Conservation (phyloP, 2,329 filamentous ascomycete genomes). For the Pseudogymnoascus sp. region DNA sequence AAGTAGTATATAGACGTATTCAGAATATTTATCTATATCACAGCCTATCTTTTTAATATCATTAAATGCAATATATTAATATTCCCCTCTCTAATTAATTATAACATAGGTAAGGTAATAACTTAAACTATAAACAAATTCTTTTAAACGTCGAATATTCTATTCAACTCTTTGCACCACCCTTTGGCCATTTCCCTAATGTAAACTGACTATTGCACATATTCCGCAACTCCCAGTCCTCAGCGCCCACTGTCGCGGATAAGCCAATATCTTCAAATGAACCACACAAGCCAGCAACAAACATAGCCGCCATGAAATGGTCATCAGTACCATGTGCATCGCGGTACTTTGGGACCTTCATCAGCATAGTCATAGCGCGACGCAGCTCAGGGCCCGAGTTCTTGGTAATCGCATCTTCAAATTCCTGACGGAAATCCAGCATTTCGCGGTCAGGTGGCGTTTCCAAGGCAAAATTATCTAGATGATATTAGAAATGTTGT, state of each 20-base stretch:
- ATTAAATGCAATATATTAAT: background rate
- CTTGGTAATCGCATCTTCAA: constrained; percentile 52
- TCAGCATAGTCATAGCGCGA: constrained; percentile 50
- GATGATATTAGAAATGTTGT: constrained; percentile 5
- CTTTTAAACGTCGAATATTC: background rate
- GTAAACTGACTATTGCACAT: constrained; percentile 58
- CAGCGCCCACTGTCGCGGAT: constrained; percentile 42
- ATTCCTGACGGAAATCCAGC: constrained; percentile 58
- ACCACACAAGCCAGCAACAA: constrained; percentile 52
- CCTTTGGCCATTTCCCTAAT: constrained; percentile 35
- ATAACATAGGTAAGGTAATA: background rate
- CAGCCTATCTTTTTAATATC: no score
- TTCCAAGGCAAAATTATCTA: constrained; percentile 54
- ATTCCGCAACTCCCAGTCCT: constrained; percentile 60
- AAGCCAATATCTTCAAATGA: constrained; percentile 39
- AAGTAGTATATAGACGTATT: no score
- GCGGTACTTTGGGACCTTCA: constrained; percentile 60
- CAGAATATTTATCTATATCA: no score
- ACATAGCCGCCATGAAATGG: constrained; percentile 60
- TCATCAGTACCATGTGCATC: constrained; percentile 65
- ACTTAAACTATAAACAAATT: background rate
- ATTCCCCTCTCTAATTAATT: background rate
- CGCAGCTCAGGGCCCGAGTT: constrained; percentile 48
- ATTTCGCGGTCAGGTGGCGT: constrained; percentile 52
- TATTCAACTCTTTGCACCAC: constrained; percentile 6